phyloP scores from a whole-genome alignment of 1,284 basidiomycete genomes.

The Ceratobasidium sp. region DNA sequence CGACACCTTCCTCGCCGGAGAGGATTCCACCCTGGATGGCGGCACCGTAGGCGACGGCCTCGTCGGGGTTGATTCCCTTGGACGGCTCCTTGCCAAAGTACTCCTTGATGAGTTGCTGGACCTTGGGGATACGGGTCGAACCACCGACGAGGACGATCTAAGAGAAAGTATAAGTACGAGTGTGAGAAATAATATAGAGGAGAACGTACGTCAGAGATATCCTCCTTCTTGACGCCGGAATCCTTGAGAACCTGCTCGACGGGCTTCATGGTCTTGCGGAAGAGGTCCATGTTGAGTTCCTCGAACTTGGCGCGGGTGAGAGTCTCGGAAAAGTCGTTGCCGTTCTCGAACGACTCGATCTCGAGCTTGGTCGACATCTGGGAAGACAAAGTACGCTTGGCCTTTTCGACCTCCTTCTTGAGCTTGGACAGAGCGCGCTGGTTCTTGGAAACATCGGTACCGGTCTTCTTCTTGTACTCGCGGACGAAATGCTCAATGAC shows the following conservation, averaged over 20 bases:
- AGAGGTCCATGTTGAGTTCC: constrained; percentile 98
- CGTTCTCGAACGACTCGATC: constrained; percentile 89
- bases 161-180: not conserved
- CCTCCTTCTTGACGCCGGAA: constrained; percentile 97
- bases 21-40: constrained; percentile 98
- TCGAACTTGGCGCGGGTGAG: constrained; percentile 99
- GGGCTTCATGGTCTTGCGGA: constrained; percentile 99
- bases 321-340: constrained; percentile 97
- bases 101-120: constrained; percentile 95
- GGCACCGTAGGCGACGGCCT: constrained; percentile 96
- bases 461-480: constrained; percentile 95
- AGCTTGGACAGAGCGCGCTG: constrained; percentile 95
- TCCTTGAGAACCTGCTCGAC: constrained; percentile 99
- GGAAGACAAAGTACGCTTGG: constrained; percentile 93
- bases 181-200: not conserved
- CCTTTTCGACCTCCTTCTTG: constrained; percentile 98
- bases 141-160: constrained; percentile 92
- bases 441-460: constrained; percentile 88
- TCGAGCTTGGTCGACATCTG: constrained; percentile 81
- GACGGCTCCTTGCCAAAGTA: constrained; percentile 95
- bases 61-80: constrained; percentile 95
- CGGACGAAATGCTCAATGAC: constrained; percentile 98
- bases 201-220: constrained; percentile 84
- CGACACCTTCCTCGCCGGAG: constrained; percentile 85
- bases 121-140: constrained; percentile 98